Base-by-base conservation (phyloP, 2,329 filamentous ascomycete species). In the Emergomyces pasteurianus region DNA sequence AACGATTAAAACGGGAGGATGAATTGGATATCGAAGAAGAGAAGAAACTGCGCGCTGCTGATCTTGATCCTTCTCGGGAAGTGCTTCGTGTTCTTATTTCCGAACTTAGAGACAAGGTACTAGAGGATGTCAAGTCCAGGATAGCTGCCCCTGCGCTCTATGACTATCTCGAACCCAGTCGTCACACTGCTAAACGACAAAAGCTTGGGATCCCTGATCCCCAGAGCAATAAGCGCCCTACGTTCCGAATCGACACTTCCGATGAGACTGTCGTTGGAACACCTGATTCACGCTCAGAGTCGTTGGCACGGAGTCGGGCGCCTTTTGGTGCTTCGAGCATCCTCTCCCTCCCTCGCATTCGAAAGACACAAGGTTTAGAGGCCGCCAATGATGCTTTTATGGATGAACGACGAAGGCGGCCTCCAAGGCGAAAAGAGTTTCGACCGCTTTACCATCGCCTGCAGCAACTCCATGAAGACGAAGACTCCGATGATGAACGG, bases 11-110 rank as follows among this genome's bases (percentile, higher is more conserved):
- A 60, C 84, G 82, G 55, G 89, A 96, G 69, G 86, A 90, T 50
- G 89, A 90, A 64, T 82, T 86, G 56, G 92, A 96, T 70, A 71
- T 92, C 8, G 91, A 96, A 70, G 88, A 94, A 66, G 92, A 97
- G 73, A 96, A 94, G 77, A 86, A 85, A 69, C 87, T 92, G 67
- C 81, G 92, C 58, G 92, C 92, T 21, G 87, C 88, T 69, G 88
- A 95, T 71, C 84, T 96, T 65, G 92, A 99, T 73, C 92, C 94
- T n/a, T 89, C 92, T 4, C 77, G 80, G 56, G 92, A 95, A 70
- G 92, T 94, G 40, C 80, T 91, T 46, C 86, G 92, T 63, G 82
- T 89, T 52, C 82, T 96, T 59, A 83, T 87, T 58, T 83, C 85
- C 59, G 92, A 97, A 72, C 79, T 99, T 70, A 86, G 84, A 62